Evolutionary conservation across 2,329 filamentous ascomycete genomes (phyloP).

Genomic region (Nemania sp.): DNA sequence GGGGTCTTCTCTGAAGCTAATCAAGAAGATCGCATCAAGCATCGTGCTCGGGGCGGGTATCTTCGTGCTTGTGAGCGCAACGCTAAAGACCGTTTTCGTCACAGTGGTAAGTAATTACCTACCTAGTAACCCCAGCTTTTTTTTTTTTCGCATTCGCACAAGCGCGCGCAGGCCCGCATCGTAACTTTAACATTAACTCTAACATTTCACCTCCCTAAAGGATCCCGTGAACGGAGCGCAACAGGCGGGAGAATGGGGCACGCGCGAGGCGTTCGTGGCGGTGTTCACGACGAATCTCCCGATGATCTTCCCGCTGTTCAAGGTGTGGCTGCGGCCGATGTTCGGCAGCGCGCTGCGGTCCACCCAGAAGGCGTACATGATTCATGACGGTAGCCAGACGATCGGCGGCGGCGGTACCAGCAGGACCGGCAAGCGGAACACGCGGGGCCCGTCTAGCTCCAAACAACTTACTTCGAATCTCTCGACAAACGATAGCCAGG

Average conservation of each 20-base stretch:
- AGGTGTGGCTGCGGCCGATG: conserved; percentile 42
- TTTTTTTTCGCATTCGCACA: background rate
- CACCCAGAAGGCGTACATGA: background rate
- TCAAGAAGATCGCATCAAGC: conserved; percentile 44
- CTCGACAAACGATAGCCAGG: conserved; percentile 10
- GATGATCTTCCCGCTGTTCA: conserved; percentile 51
- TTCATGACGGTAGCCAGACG: background rate
- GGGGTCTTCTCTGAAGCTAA: conserved; percentile 42
- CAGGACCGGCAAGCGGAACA: conserved; percentile 2
- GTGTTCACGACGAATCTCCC: conserved; percentile 49
- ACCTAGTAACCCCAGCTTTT: background rate
- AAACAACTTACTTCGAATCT: background rate
- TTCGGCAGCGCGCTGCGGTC: conserved; percentile 28
- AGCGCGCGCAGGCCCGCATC: too few relatives aligned
- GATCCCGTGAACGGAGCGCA: conserved; percentile 46
- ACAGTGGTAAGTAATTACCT: conserved; percentile 35
- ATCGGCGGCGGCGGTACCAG: conserved; percentile 15
- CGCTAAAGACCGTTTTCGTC: conserved; percentile 44
- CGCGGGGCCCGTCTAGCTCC: background rate
- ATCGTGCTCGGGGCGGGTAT: conserved; percentile 45
- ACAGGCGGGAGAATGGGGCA: conserved; percentile 47
- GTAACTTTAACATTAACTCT: background rate
- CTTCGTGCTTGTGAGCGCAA: conserved; percentile 46
- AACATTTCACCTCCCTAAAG: conserved; percentile 29
- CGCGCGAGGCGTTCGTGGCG: conserved; percentile 50